Conservation (phyloP, 225 moss, liverwort and hornwort genomes). For the Anthoceros angustus region DNA sequence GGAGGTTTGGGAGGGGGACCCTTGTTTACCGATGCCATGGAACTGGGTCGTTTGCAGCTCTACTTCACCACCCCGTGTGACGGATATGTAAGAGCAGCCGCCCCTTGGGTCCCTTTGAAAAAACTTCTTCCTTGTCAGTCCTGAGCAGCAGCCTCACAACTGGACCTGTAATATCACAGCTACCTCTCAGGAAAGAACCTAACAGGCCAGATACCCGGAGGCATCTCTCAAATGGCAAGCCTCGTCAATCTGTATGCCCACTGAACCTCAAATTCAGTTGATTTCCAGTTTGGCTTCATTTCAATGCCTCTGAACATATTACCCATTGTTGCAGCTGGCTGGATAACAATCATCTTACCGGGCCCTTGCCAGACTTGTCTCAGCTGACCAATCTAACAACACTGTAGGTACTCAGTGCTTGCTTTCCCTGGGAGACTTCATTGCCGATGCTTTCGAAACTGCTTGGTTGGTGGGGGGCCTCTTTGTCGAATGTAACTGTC, state of each 20-base stretch:
- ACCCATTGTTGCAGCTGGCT: constrained; percentile 13
- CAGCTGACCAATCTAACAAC: constrained; percentile 11
- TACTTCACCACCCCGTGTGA: constrained; percentile 28
- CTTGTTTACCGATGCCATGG: constrained; percentile 37
- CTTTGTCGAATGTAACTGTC: not conserved
- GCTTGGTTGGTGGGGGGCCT: no score
- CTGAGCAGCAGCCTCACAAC: not conserved
- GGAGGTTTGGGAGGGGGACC: constrained; percentile 26
- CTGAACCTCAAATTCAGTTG: not conserved
- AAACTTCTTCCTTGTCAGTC: not conserved
- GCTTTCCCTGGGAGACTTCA: not conserved
- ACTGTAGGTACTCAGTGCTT: constrained; percentile 10
- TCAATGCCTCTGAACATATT: not conserved
- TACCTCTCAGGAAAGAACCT: constrained; percentile 22
- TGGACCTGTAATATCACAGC: constrained; percentile 8
- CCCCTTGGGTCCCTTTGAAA: not conserved
- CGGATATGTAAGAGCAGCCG: constrained; percentile 17
- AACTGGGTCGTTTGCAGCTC: constrained; percentile 26
- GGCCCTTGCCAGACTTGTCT: constrained; percentile 22
- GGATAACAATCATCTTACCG: constrained; percentile 21
- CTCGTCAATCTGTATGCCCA: constrained; percentile 19
- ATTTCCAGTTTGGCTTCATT: not conserved
- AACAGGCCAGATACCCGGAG: constrained; percentile 21
- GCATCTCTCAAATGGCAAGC: constrained; percentile 17
- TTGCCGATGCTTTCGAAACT: not conserved